Evolutionary conservation across 139 green algal genomes (phyloP), one percentile per base, ranked within the genome.

Genomic region (Trebouxia sp.): DNA sequence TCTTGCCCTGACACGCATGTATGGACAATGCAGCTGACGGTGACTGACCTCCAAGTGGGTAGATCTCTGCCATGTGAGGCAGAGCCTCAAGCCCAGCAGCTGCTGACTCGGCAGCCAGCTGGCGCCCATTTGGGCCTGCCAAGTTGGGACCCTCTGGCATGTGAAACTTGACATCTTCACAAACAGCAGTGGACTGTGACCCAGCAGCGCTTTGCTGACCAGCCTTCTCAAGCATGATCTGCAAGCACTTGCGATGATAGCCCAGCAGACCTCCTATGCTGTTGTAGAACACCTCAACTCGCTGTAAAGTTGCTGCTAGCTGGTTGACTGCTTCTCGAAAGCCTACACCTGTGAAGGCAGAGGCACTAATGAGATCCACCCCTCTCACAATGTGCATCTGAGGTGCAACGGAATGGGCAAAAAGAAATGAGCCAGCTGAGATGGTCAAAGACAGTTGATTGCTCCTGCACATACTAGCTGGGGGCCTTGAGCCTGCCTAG

Each of bases 201-300:
- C n/a, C 28, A 24, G 35, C 12, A n/a, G 12, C 24, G 22, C 12
- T 14, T 15, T 77, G 41, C 69, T 77, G 41, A 5, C 38, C 39
- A 30, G 43, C n/a, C 0, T 20, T 9, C 8, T 72, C 65, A 24
- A 85, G 32, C 35, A 98, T 92, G 17, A 98, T 89, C 70, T 92
- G 80, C 66, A 98, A 82, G 42, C 89, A 95, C 79, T 94, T 92
- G 41, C 91, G 79, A 83, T 99, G 96, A 86, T 98, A 99, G 53
- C 96, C 96, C 1, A 94, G 53, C 37, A 99, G 82, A n/a, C 97
- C 97, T 14, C 97, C 97, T 39, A 99, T 94, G 56, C 81, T 87
- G 88, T 98, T 92, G 80, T 99, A 99, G 77, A 99, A 99, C 3
- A 84, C 55, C 10, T 97, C 91, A 15, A 96, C 89, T 12, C 79